Conservation (phyloP, 2,329 filamentous ascomycete genomes). For the Aspergillus tubingensis region DNA sequence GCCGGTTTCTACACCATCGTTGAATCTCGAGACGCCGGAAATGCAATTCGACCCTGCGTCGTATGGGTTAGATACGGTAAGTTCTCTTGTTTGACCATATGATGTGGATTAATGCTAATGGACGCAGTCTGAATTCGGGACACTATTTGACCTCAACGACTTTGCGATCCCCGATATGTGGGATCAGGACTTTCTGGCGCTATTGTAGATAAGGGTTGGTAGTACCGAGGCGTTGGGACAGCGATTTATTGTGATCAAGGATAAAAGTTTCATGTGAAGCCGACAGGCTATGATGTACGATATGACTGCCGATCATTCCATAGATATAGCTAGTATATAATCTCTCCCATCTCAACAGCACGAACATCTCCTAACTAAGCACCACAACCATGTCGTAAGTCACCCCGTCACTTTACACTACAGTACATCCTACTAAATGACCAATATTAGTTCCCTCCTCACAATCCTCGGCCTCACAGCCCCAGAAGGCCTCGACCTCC, state of each 20-base stretch:
- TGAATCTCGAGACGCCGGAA: slow-evolving; percentile 22
- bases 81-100: slow-evolving; percentile 19
- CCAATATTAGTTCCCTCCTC: slow-evolving; percentile 10
- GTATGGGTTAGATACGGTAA: slow-evolving; percentile 11
- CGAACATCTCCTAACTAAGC: background rate
- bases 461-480: slow-evolving; percentile 24
- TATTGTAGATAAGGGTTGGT: slow-evolving; percentile 4
- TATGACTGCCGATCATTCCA: background rate
- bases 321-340: slow-evolving; percentile 6
- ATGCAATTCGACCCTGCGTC: slow-evolving; percentile 28
- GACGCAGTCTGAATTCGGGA: slow-evolving; percentile 32
- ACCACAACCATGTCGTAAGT: slow-evolving; percentile 13
- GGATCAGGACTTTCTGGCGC: slow-evolving; percentile 28
- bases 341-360: background rate
- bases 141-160: slow-evolving; percentile 33
- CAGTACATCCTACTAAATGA: background rate
- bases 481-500: slow-evolving; percentile 16
- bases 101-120: slow-evolving; percentile 12
- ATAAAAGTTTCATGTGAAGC: background rate
- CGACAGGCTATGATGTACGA: background rate
- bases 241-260: background rate
- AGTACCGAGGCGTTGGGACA: background rate
- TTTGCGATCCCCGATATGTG: slow-evolving; percentile 29
- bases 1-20: slow-evolving; percentile 16
- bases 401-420: background rate